Evolutionary conservation across 2,329 filamentous ascomycete species (phyloP).

Genomic region (Stachybotrys chartarum): DNA sequence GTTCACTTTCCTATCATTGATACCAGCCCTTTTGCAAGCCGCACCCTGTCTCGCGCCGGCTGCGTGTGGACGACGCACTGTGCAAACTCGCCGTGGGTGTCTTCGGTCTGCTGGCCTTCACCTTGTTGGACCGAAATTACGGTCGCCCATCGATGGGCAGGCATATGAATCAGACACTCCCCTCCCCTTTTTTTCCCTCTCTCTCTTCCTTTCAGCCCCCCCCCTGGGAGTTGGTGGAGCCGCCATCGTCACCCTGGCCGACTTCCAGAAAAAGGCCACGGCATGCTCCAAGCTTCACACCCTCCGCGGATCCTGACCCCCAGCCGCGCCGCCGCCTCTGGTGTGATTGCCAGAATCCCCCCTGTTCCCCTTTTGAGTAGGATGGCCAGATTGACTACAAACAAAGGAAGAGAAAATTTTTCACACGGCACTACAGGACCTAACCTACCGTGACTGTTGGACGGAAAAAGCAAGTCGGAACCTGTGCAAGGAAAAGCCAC

Average conservation of each 20-base stretch:
- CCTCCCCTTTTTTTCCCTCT: not conserved
- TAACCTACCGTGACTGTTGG: too few relatives aligned
- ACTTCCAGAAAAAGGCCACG: conserved; percentile 2
- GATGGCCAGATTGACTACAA: not conserved
- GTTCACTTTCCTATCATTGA: too few relatives aligned
- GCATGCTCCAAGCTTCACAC: not conserved
- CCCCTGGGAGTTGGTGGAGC: not conserved
- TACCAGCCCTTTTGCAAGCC: too few relatives aligned
- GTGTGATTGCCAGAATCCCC: not conserved
- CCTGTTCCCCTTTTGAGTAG: not conserved
- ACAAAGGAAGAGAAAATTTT: not conserved
- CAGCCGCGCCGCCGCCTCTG: not conserved
- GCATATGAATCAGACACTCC: not conserved
- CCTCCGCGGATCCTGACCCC: not conserved
- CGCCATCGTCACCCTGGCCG: not conserved
- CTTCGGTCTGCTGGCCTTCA: not conserved
- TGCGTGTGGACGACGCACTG: not conserved
- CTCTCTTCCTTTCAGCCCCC: not conserved
- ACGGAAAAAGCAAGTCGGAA: not conserved
- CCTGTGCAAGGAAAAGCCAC: not conserved
- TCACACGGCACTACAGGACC: not conserved
- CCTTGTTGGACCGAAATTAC: conserved; percentile 2
- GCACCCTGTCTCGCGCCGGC: too few relatives aligned
- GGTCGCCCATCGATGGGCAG: not conserved
- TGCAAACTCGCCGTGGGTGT: not conserved